phyloP scores from a whole-genome alignment of 495 filamentous ascomycete genomes.

The Penicillium bialowiezense region DNA sequence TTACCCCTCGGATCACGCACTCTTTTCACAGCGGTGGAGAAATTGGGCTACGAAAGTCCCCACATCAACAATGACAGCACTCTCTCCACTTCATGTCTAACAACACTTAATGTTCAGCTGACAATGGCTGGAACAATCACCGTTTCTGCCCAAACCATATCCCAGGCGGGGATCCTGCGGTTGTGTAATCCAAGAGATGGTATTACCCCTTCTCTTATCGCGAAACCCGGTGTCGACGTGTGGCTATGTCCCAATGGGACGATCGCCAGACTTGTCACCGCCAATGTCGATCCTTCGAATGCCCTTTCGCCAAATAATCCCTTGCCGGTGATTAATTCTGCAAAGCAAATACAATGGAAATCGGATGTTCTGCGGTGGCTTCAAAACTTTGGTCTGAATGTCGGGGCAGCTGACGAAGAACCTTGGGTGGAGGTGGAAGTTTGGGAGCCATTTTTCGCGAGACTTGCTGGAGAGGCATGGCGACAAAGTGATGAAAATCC shows the following conservation, averaged over 20 bases:
- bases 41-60: constrained; percentile 28
- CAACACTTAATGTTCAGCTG: constrained; percentile 40
- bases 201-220: constrained; percentile 15
- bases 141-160: constrained; percentile 36
- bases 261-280: constrained; percentile 40
- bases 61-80: constrained; percentile 28
- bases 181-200: constrained; percentile 24
- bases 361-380: constrained; percentile 40
- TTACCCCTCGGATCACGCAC: constrained; percentile 47
- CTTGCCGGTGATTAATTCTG: constrained; percentile 7
- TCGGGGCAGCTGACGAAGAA: constrained; percentile 34
- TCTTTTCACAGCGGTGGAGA: constrained; percentile 39
- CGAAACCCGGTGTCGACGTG: constrained; percentile 36
- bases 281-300: constrained; percentile 19
- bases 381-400: constrained; percentile 35
- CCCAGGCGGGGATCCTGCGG: constrained; percentile 37
- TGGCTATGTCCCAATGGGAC: constrained; percentile 52
- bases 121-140: constrained; percentile 38
- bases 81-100: constrained; percentile 30
- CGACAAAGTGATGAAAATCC: constrained; percentile 33
- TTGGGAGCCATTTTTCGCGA: constrained; percentile 46
- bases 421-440: constrained; percentile 47
- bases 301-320: constrained; percentile 22
- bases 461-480: constrained; percentile 37
- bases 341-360: constrained; percentile 38